Evolutionary conservation across 179 eudicot genomes (phyloP).

Genomic region (Spergularia azorica): DNA sequence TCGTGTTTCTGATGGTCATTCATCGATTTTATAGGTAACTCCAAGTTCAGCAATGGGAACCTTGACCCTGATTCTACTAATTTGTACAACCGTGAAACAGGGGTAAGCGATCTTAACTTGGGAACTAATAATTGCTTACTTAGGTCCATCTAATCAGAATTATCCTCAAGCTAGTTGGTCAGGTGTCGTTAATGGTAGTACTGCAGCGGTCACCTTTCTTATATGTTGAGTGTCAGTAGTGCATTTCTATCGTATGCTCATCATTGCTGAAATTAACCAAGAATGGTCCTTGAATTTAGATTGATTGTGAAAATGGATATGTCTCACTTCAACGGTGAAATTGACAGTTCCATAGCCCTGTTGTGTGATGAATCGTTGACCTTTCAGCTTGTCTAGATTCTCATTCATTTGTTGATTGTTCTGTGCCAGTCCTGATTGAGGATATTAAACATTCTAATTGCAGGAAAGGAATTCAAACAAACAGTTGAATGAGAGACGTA

Average conservation of each 20-base stretch:
- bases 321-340: constrained; percentile 1
- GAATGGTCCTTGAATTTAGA: neutral
- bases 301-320: neutral
- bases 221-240: neutral
- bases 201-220: neutral
- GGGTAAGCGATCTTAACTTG: constrained; percentile 43
- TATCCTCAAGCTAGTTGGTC: neutral
- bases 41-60: constrained; percentile 39
- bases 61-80: constrained; percentile 40
- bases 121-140: neutral
- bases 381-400: neutral
- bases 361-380: neutral
- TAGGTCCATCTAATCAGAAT: neutral
- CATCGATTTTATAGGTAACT: constrained; percentile 45
- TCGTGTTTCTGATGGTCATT: constrained; percentile 12
- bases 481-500: constrained; percentile 56
- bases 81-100: constrained; percentile 39
- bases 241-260: neutral
- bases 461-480: constrained; percentile 67
- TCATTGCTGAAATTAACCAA: neutral
- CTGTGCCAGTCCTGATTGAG: constrained; percentile 17
- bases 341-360: neutral
- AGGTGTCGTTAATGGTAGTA: neutral
- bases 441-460: constrained; percentile 26
- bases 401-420: neutral